phyloP scores from a whole-genome alignment of 176 grass and related monocot genomes.

The Avena insularis region DNA sequence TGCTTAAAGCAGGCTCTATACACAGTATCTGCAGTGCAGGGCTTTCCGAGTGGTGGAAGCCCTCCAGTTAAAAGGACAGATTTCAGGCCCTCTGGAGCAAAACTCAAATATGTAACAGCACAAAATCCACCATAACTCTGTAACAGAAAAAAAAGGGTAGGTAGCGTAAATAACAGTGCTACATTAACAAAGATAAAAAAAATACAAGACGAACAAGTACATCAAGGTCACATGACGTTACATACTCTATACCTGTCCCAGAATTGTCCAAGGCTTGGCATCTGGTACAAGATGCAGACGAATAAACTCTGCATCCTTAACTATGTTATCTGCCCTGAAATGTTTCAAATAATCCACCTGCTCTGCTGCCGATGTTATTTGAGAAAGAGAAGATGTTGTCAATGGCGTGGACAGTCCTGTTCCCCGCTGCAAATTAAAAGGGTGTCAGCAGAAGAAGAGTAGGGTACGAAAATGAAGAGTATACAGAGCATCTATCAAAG shows the following conservation, averaged over 20 bases:
- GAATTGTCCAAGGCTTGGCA: conserved; percentile 82
- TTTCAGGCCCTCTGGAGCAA: conserved; percentile 92
- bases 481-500: background rate
- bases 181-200: conserved; percentile 12
- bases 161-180: background rate
- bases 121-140: conserved; percentile 99
- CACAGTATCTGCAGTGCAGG: conserved; percentile 78
- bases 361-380: conserved; percentile 65
- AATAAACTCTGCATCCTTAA: conserved; percentile 93
- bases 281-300: conserved; percentile 67
- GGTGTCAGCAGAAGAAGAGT: background rate
- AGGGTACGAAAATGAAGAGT: conserved; percentile 19
- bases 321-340: conserved; percentile 97
- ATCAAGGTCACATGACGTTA: background rate
- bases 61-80: conserved; percentile 90
- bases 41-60: conserved; percentile 75
- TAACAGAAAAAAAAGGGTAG: background rate
- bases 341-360: conserved; percentile 81
- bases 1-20: conserved; percentile 93
- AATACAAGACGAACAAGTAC: background rate
- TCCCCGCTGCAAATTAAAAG: conserved; percentile 63
- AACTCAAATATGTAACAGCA: conserved; percentile 97
- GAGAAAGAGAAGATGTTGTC: conserved; percentile 85
- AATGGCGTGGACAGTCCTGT: conserved; percentile 90
- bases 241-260: conserved; percentile 78